These are phyloP conservation scores for Tetrahymena elliotti DNA, from an alignment of 73 alveolate genomes.

Conservation along the genomic window DNA sequence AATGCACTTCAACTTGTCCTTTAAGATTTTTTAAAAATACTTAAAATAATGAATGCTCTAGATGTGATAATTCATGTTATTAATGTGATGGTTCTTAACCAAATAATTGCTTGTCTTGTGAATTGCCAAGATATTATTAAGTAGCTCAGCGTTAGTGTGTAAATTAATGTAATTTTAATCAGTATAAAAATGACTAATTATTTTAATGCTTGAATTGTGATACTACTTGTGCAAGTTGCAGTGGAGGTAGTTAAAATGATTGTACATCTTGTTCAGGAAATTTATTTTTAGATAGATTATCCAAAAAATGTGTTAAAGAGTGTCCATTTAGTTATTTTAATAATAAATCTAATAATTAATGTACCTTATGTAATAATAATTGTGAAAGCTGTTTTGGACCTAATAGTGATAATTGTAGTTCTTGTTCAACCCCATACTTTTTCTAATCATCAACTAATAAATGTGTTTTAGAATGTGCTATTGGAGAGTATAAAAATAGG, in stretches of 20 bases:
- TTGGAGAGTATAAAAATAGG: not conserved
- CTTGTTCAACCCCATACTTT: not conserved
- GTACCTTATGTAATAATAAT: not conserved
- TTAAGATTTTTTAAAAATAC: not conserved
- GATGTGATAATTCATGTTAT: not conserved
- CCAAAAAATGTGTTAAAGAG: not conserved
- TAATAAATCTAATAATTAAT: not conserved
- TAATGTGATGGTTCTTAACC: not conserved
- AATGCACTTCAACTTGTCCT: not conserved
- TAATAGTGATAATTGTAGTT: not conserved
- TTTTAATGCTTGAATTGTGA: not conserved
- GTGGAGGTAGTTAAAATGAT: not conserved
- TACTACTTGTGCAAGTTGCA: not conserved
- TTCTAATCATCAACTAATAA: not conserved
- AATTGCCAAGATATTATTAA: not conserved
- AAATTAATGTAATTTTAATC: not conserved
- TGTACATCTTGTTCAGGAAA: not conserved
- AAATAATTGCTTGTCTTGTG: not conserved
- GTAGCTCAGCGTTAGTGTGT: not conserved
- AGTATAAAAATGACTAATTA: not conserved
- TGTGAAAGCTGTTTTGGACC: not conserved
- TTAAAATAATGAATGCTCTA: not conserved
- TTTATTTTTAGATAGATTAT: not conserved
- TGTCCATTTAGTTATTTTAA: not conserved
- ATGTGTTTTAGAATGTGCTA: not conserved